Evolutionary conservation across 2,329 filamentous ascomycete species (phyloP).

Genomic region (Xylaria digitata): DNA sequence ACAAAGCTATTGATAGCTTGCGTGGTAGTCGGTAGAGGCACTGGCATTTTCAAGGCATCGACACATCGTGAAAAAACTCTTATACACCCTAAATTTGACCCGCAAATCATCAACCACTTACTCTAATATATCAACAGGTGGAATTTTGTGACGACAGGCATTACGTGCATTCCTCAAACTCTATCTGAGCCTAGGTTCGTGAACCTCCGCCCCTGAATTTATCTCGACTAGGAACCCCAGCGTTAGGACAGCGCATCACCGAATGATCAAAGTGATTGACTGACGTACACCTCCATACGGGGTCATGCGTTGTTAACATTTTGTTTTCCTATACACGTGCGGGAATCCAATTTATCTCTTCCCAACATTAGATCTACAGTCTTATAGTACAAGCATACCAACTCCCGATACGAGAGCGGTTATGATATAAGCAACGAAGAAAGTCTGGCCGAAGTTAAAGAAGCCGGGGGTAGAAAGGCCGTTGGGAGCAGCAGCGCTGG

Average conservation of each 20-base stretch:
- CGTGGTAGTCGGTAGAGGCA: too few relatives aligned
- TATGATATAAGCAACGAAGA: conserved; percentile 61
- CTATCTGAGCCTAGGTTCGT: not conserved
- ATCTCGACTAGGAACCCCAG: not conserved
- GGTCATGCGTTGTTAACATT: conserved; percentile 4
- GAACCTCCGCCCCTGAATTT: not conserved
- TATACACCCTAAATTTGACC: not conserved
- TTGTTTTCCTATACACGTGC: conserved; percentile 19
- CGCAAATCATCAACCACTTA: conserved; percentile 5
- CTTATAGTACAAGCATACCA: conserved; percentile 66
- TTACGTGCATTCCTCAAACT: conserved; percentile 21
- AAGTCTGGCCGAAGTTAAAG: conserved; percentile 48
- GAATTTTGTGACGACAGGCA: conserved; percentile 18
- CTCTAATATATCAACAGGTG: not conserved
- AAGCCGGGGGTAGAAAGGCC: conserved; percentile 50
- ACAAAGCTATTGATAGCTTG: too few relatives aligned
- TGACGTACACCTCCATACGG: conserved; percentile 2
- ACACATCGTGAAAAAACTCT: not conserved
- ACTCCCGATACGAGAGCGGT: conserved; percentile 62
- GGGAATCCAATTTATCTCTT: conserved; percentile 19
- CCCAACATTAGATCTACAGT: conserved; percentile 19
- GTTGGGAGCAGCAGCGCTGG: conserved; percentile 58
- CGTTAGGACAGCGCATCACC: not conserved
- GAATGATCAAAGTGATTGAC: not conserved
- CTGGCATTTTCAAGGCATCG: too few relatives aligned